These are phyloP conservation scores for Breviolum minutum DNA, from an alignment of 73 alveolate species.

Conservation along the genomic window DNA sequence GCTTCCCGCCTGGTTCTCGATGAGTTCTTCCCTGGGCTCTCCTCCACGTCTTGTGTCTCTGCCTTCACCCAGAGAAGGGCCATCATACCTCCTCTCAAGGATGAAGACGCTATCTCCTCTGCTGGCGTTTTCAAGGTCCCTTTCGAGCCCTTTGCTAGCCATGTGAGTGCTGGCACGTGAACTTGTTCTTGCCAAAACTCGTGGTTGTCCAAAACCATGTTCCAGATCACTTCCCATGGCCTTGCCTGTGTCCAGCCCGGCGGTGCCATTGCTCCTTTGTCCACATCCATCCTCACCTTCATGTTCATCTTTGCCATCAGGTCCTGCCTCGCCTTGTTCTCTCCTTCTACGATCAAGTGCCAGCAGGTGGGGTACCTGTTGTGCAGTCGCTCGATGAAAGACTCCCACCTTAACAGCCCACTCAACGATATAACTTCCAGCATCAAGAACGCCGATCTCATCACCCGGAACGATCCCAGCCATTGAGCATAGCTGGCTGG, in stretches of 20 bases:
- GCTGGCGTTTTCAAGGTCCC: background rate
- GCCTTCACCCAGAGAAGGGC: background rate
- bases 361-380: background rate
- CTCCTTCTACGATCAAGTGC: background rate
- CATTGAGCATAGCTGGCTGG: background rate
- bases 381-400: background rate
- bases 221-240: background rate
- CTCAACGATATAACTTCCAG: background rate
- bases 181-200: background rate
- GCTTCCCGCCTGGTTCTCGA: background rate
- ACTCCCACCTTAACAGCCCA: background rate
- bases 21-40: background rate
- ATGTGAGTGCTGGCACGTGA: background rate
- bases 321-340: background rate
- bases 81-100: background rate
- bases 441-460: background rate
- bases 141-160: background rate
- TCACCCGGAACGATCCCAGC: background rate
- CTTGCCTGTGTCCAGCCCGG: background rate
- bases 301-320: background rate
- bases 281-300: background rate
- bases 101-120: background rate
- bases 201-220: background rate
- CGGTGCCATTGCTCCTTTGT: background rate
- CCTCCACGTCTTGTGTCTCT: background rate